Base-by-base conservation (phyloP, 768 basidiomycete genomes). In the Cystobasidium ongulense region DNA sequence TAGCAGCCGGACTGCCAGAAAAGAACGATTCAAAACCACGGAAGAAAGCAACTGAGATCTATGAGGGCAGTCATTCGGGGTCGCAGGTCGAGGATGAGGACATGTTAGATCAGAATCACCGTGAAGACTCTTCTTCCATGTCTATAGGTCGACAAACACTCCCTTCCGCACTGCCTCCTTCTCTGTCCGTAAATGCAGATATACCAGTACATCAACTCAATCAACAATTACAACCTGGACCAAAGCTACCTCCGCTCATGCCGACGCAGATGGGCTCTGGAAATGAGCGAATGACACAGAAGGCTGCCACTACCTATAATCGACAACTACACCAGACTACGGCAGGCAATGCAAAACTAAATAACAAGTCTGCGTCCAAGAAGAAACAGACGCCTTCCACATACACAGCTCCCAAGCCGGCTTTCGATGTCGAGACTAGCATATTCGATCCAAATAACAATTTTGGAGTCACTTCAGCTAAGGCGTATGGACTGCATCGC, bases 371-470 rank as follows among this genome's bases (percentile, higher is more conserved):
- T 15, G 2, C 25, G 5, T 4, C 23, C 13, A 59, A 59, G 23
- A 59, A 59, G 57, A 59, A 29, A 35, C 57, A 59, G 21, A 10
- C 8, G 57, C 33, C 57, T 59, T n/a, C n/a, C n/a, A n/a, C n/a
- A n/a, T n/a, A n/a, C n/a, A 29, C 15, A 29, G 33, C 25, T 59
- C 33, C 57, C 29, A 59, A 35, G 21, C 57, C 33, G 2, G 29
- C 57, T 59, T 59, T 59, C 27, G 57, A 59, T 31, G 57, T 59
- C 57, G 57, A 59, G 57, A 59, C 57, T 35, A 59, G 57, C 25
- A 59, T 59, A 27, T 59, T 59, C 21, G 57, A 59, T 29, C 57
- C 57, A 21, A 59, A 59, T 21, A 59, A 59, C 25, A 59, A 59
- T 29, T 59, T 59, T 21, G 57, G 57, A 5, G 27, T 59, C 17